phyloP scores from a whole-genome alignment of 331 rosid species.

The Cydonia oblonga region DNA sequence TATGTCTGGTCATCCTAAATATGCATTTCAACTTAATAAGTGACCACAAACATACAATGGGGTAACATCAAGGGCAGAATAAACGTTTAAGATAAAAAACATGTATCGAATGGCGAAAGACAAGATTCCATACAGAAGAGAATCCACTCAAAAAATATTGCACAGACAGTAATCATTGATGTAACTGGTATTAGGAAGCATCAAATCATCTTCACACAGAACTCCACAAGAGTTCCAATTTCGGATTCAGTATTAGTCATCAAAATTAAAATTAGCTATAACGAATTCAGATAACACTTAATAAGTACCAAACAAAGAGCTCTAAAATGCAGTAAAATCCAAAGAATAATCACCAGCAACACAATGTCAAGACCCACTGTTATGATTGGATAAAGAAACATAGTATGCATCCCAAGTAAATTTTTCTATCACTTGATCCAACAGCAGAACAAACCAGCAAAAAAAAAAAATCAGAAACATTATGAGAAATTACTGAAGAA shows the following conservation, averaged over 20 bases:
- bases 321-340: too few species aligned
- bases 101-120: constrained; percentile 29
- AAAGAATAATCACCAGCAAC: not conserved
- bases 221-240: not conserved
- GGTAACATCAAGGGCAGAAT: too few species aligned
- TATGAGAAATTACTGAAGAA: not conserved
- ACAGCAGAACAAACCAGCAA: not conserved
- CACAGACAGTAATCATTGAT: not conserved
- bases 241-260: too few species aligned
- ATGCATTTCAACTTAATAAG: not conserved
- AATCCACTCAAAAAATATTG: constrained; percentile 25
- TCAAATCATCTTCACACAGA: constrained; percentile 7
- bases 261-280: not conserved
- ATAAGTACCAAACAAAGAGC: too few species aligned
- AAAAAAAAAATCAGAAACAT: not conserved
- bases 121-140: constrained; percentile 12
- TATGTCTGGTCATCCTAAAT: constrained; percentile 25
- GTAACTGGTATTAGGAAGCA: constrained; percentile 21
- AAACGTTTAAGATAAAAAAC: not conserved
- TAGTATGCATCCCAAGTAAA: not conserved
- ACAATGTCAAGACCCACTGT: not conserved
- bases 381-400: not conserved
- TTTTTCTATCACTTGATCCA: not conserved
- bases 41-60: too few species aligned
- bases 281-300: too few species aligned